Evolutionary conservation across 306 rosid species (phyloP), one percentile per base, ranked within the genome.

Genomic region (Cucumis hystrix): DNA sequence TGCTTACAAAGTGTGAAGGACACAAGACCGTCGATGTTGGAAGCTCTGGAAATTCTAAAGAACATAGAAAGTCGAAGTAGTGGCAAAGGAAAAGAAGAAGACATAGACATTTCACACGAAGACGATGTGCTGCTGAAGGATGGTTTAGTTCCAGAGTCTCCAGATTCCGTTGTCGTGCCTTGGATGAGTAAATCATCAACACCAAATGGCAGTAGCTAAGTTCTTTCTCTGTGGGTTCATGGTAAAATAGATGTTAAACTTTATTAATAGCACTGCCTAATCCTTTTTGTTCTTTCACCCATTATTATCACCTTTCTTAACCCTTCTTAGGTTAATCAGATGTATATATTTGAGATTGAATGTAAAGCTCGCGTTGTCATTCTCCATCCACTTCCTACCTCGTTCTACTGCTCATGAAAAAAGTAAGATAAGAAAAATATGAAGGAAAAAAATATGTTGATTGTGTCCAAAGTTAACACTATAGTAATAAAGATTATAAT

Each of bases 1-100:
- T 94, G 98, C 75, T 55, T 94, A 69, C 97, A 94, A 74, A 78
- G 81, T 68, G 84, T 83, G 58, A 92, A 84, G 58, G 96, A 90
- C 4, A 18, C 82, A 84, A 89, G 98, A 69, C 97, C 98, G 37
- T 74, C 84, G 3, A 94, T 92, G 98, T 62, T 0, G 51, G 88
- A 85, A 72, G 95, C 88, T 77, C 10, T 78, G 74, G 83, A 85
- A 1, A 80, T 74, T 21, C 87, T 95, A 4, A 72, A 47, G 78
- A 79, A 84, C 79, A 88, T 90, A 78, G 88, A 86, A 30, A 82
- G 79, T 69, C 80, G 59, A 73, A 84, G 85, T n/a, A 80, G 82
- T 28, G 17, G 39, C 15, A 80, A 77, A 79, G 81, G 81, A 43
- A 79, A 78, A 73, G 76, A 92, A 33, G 88, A 88, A 82, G 93